Base-by-base conservation (phyloP, 2,329 filamentous ascomycete species). In the Alternaria triticina region DNA sequence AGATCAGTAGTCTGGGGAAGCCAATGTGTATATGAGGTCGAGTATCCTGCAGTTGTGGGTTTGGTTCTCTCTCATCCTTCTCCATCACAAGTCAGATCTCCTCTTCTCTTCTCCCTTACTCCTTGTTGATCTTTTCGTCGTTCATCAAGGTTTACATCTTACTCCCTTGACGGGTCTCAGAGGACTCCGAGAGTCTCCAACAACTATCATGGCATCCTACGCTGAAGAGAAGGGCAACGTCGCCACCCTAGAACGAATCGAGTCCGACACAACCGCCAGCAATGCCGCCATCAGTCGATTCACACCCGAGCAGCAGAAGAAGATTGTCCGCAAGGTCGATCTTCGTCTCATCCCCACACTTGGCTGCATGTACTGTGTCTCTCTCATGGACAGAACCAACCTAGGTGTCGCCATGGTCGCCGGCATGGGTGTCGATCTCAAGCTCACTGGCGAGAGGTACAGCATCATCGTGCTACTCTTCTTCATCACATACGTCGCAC, bases 281-380 rank as follows among this genome's bases (percentile, higher is more conserved):
- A 54, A 70, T 60, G 68, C 66, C 15, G 61, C 60, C 45, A 67
- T 73, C 61, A 64, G 62, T 50, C 62, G 59, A 4, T 71, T 69
- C 49, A 73, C 70, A 20, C 69, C 68, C 12, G 68, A 70, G 54
- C 55, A 73, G 61, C 70, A 71, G 57, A 73, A 63, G 62, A 70
- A 65, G 59, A 71, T 73, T 51, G 59, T 73, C 20, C 70, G 68
- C 60, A 73, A 70, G 57, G 64, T 80, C 17, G 81, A 82, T 64
- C 61, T 75, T 47, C 76, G 80, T 22, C 74, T 82, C 2, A 77
- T 83, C 12, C 80, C 80, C 5, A 80, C 80, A 10, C 72, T 82
- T 2, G 79, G 78, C 5, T 68, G 77, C 49, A 77, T 82, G 67
- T 82, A 82, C 64, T 79, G 76, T 9, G 76, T 82, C 23, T 74